Evolutionary conservation across 176 grass and related monocot genomes (phyloP).

Genomic region (Typha latifolia): DNA sequence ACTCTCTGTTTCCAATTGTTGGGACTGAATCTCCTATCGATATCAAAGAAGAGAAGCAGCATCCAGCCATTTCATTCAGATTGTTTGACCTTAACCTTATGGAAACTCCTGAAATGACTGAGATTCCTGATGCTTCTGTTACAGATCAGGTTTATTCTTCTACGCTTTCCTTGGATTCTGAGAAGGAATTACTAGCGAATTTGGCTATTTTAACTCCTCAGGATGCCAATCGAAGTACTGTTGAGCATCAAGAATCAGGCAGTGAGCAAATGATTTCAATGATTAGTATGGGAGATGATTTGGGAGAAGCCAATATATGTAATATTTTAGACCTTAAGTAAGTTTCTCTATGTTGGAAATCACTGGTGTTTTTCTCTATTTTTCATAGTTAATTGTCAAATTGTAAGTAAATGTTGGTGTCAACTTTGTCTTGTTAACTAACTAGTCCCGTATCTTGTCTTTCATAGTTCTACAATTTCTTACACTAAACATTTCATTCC

Average conservation of each 20-base stretch:
- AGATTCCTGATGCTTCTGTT: constrained; percentile 14
- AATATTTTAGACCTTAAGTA: constrained; percentile 33
- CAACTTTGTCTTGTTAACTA: too few species aligned
- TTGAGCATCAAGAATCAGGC: constrained; percentile 1
- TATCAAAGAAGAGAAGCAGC: constrained; percentile 28
- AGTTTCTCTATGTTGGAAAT: constrained; percentile 7
- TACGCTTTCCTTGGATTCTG: constrained; percentile 19
- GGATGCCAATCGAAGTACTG: constrained; percentile 12
- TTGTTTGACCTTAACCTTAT: constrained; percentile 40
- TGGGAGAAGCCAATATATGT: constrained; percentile 21
- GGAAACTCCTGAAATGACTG: constrained; percentile 24
- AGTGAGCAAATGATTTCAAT: constrained; percentile 20
- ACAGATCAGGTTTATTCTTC: constrained; percentile 13
- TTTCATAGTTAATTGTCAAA: too few species aligned
- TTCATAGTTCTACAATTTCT: too few species aligned
- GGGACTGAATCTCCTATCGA: constrained; percentile 15
- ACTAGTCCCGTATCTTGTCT: too few species aligned
- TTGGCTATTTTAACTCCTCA: constrained; percentile 17
- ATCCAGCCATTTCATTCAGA: constrained; percentile 26
- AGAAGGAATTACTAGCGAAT: constrained; percentile 2
- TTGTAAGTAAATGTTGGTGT: too few species aligned
- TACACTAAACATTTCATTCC: constrained; percentile 16
- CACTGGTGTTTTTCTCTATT: too few species aligned
- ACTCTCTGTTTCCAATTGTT: constrained; percentile 12
- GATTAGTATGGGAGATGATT: constrained; percentile 39